Conservation (phyloP, 73 alveolate genomes). For the Paramecium sexaurelia region DNA sequence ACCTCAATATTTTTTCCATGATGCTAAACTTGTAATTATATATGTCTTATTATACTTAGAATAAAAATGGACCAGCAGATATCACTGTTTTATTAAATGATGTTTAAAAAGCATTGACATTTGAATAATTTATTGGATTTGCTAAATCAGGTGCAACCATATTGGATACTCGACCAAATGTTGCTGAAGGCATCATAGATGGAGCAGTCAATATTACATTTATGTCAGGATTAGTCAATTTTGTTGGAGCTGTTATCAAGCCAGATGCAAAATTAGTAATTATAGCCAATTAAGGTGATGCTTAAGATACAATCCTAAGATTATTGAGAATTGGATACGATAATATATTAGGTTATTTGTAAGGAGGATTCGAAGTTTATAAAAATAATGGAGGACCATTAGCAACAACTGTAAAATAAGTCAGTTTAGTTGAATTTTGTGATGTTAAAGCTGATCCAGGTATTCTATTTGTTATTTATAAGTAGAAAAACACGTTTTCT, state of each 20-base stretch:
- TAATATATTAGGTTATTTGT: conserved; percentile 64
- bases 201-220: conserved; percentile 65
- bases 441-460: not conserved
- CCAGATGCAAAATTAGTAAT: conserved; percentile 59
- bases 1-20: conserved; percentile 66
- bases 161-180: conserved; percentile 52
- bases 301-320: conserved; percentile 66
- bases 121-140: conserved; percentile 17
- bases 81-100: not conserved
- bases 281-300: conserved; percentile 61
- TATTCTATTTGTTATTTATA: not conserved
- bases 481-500: not conserved
- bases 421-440: not conserved
- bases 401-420: not conserved
- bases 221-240: conserved; percentile 60
- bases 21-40: conserved; percentile 20
- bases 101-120: conserved; percentile 58
- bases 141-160: conserved; percentile 53
- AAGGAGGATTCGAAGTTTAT: conserved; percentile 70
- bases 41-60: not conserved
- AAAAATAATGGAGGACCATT: conserved; percentile 43
- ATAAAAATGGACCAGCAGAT: conserved; percentile 42
- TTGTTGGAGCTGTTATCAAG: conserved; percentile 63
- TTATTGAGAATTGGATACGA: conserved; percentile 72
- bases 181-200: conserved; percentile 53